Evolutionary conservation across 2,329 filamentous ascomycete species (phyloP).

Genomic region (Stagonosporopsis cucurbitacearum): DNA sequence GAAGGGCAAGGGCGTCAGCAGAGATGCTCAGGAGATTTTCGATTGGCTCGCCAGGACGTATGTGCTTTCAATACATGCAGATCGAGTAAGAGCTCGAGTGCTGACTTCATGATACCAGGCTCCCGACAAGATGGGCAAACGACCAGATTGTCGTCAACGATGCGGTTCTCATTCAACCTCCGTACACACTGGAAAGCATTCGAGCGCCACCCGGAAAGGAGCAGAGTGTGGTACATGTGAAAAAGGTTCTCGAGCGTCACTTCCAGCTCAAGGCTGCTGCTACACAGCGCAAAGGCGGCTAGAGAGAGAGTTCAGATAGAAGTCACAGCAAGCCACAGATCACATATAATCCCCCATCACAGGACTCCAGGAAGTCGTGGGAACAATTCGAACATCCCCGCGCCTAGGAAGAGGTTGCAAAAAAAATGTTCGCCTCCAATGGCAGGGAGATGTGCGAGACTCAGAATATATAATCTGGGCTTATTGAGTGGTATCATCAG

Average conservation of each 20-base stretch:
- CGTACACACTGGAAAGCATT: conserved; percentile 65
- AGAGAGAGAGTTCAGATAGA: background rate
- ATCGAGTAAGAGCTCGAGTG: background rate
- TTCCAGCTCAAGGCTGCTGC: conserved; percentile 50
- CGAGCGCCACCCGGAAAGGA: conserved; percentile 52
- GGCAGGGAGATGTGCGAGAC: background rate
- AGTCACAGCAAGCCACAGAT: conserved; percentile 19
- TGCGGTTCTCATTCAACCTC: conserved; percentile 63
- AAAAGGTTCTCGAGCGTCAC: conserved; percentile 55
- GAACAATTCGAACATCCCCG: background rate
- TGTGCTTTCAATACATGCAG: conserved; percentile 23
- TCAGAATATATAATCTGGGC: background rate
- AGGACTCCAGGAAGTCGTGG: background rate
- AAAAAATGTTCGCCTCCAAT: background rate
- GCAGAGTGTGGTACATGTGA: conserved; percentile 51
- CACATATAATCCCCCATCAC: background rate
- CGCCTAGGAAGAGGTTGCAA: background rate
- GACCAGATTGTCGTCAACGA: conserved; percentile 66
- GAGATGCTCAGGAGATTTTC: conserved; percentile 68
- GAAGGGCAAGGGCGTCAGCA: conserved; percentile 65
- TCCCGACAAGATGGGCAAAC: conserved; percentile 66
- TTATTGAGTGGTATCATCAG: background rate
- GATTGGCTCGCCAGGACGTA: conserved; percentile 66
- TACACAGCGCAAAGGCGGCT: conserved; percentile 17
- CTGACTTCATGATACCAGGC: conserved; percentile 33